Base-by-base conservation (phyloP, 2,329 filamentous ascomycete species). In the Trichoderma endophyticum region DNA sequence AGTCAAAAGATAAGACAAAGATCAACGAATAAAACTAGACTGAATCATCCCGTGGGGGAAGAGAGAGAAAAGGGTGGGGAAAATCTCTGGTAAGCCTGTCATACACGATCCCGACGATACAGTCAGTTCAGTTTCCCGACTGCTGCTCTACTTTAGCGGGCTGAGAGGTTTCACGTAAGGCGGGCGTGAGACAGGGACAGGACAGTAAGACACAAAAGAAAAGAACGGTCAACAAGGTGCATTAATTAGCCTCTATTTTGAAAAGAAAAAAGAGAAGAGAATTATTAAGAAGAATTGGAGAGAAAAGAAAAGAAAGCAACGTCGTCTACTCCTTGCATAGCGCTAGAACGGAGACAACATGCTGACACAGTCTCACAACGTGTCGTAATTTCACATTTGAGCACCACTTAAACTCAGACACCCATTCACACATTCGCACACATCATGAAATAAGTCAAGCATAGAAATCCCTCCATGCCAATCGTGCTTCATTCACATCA, bases 401-500 rank as follows among this genome's bases (percentile, higher is more conserved):
- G n/a, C 43, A 51, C 43, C 43, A 51, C n/a, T n/a, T 11, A 51
- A 51, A 48, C 9, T 51, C 43, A 21, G 18, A 48, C 43, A 48
- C n/a, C 4, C 39, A n/a, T 12, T 21, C n/a, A 51, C 43, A 51
- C 43, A 51, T 51, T 21, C 43, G 21, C 43, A 51, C 43, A 51
- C n/a, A 54, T 24, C 11, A 24, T 0, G n/a, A 0, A 36, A 9
- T 5, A 48, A 51, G 21, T 54, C 48, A 54, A 28, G 43, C 48
- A 56, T 28, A n/a, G 21, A 39, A 60, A 60, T 11, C 11, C 14
- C 14, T 32, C 51, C 57, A 70, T 63, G 24, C 30, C 32, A 54
- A 60, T 71, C 5, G 64, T 72, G 26, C 34, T 34, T 54, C 39
- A 62, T 54, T 67, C 39, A 56, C 54, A 26, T 54, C 59, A 57